Percentiles rank a stretch among this genome's conserved stretches.
phyloP scores from a whole-genome alignment of 2,329 filamentous ascomycete species.

The Pseudogymnoascus sp. region DNA sequence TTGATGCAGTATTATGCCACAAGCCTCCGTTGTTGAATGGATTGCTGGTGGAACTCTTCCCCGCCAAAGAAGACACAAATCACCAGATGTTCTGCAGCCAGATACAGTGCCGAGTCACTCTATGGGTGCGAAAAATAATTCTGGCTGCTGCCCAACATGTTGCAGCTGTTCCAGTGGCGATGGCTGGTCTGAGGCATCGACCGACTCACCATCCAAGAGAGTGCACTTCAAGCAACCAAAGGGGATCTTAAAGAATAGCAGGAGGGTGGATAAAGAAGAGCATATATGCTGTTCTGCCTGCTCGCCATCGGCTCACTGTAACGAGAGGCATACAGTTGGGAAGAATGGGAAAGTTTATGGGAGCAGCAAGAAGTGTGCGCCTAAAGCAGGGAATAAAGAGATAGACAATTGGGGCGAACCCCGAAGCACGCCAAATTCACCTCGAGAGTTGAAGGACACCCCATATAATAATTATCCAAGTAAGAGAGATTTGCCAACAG shows the following conservation, averaged over 20 bases:
- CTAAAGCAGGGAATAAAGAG: background rate
- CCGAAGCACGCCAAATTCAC: background rate
- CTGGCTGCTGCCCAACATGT: background rate
- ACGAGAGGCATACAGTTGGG: background rate
- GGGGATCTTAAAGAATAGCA: background rate
- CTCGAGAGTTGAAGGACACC: background rate
- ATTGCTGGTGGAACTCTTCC: background rate
- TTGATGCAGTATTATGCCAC: background rate
- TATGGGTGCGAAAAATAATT: background rate
- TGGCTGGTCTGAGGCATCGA: background rate
- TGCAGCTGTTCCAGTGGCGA: background rate
- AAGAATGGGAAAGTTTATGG: background rate
- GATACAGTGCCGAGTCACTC: background rate
- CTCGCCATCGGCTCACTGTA: background rate
- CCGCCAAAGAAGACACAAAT: background rate
- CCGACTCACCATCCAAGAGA: background rate
- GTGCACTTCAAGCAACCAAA: background rate
- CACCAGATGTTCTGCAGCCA: background rate
- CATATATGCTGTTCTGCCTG: conserved; percentile 1
- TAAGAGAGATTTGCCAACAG: background rate
- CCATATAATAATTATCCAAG: background rate
- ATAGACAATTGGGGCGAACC: background rate
- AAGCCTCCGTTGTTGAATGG: background rate
- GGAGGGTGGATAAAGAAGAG: background rate
- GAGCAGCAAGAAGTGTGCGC: background rate